phyloP scores from a whole-genome alignment of 768 basidiomycete genomes.

The Clitopilus hobsonii region DNA sequence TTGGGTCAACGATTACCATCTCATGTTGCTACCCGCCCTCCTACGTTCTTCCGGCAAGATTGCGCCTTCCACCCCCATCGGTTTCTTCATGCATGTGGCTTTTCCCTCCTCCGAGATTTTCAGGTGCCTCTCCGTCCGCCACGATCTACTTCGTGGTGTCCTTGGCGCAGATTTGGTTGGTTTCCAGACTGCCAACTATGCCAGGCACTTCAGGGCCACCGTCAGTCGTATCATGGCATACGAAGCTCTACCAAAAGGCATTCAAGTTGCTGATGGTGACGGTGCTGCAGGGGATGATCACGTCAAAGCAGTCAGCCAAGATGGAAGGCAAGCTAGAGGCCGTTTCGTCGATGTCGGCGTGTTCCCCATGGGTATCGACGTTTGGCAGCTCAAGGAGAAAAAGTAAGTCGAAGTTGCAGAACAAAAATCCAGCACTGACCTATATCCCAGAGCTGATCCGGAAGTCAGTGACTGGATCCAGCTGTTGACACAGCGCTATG shows the following conservation, averaged over 20 bases:
- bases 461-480: conserved; percentile 84
- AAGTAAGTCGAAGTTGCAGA: conserved; percentile 37
- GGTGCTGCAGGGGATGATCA: conserved; percentile 15
- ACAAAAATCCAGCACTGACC: neutral
- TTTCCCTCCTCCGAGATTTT: conserved; percentile 97
- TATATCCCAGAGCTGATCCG: conserved; percentile 47
- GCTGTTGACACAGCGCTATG: conserved; percentile 74
- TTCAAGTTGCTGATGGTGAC: conserved; percentile 48
- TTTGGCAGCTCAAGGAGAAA: conserved; percentile 58
- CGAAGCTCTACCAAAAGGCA: conserved; percentile 81
- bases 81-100: conserved; percentile 96
- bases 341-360: conserved; percentile 82
- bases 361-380: conserved; percentile 91
- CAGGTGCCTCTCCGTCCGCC: conserved; percentile 78
- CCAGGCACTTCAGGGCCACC: conserved; percentile 83
- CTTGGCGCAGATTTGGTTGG: conserved; percentile 92
- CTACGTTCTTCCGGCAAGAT: conserved; percentile 62
- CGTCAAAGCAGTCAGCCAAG: conserved; percentile 7
- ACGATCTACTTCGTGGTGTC: conserved; percentile 77
- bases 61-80: conserved; percentile 60
- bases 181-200: conserved; percentile 85
- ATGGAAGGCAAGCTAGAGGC: conserved; percentile 29
- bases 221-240: conserved; percentile 74
- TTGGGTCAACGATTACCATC: conserved; percentile 95
- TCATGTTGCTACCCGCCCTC: conserved; percentile 87